Percentiles rank a stretch among this genome's conserved stretches.
phyloP scores from a whole-genome alignment of 169 alveolate species.

The Babesia divergens region DNA sequence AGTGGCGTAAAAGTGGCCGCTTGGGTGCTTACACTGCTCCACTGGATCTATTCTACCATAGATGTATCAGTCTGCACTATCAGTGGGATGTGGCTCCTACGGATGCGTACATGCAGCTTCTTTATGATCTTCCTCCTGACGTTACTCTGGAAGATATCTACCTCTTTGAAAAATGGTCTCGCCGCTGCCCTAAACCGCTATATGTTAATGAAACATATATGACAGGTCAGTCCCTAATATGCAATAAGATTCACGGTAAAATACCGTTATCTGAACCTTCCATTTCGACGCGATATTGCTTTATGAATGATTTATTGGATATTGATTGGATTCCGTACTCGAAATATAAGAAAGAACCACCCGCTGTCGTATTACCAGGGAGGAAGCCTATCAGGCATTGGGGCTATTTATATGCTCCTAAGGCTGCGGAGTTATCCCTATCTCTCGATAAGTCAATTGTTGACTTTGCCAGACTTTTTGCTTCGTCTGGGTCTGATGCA shows the following conservation, averaged over 20 bases:
- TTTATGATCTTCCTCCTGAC: not conserved
- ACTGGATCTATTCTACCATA: constrained; percentile 12
- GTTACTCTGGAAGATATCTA: constrained; percentile 34
- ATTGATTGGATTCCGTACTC: constrained; percentile 35
- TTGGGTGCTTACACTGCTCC: not conserved
- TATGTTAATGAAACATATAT: constrained; percentile 6
- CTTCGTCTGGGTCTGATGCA: not conserved
- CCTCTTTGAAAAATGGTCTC: constrained; percentile 53
- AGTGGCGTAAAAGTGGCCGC: not conserved
- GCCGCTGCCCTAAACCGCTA: constrained; percentile 51
- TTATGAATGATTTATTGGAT: constrained; percentile 19
- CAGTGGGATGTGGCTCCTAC: not conserved
- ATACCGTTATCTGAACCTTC: not conserved
- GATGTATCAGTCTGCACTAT: constrained; percentile 37
- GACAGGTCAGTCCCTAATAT: not conserved
- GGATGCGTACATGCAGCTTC: not conserved
- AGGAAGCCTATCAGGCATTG: not conserved
- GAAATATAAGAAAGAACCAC: constrained; percentile 7
- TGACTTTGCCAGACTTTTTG: not conserved
- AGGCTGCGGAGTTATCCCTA: constrained; percentile 25
- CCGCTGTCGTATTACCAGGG: not conserved
- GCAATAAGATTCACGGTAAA: not conserved
- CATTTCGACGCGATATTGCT: constrained; percentile 18
- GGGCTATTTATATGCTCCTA: constrained; percentile 32
- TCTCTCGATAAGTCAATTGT: not conserved